Percentiles rank a stretch among this genome's conserved stretches.
These are phyloP conservation scores for Trichoderma harzianum DNA, from an alignment of 2,329 filamentous ascomycete species.

Conservation along the genomic window DNA sequence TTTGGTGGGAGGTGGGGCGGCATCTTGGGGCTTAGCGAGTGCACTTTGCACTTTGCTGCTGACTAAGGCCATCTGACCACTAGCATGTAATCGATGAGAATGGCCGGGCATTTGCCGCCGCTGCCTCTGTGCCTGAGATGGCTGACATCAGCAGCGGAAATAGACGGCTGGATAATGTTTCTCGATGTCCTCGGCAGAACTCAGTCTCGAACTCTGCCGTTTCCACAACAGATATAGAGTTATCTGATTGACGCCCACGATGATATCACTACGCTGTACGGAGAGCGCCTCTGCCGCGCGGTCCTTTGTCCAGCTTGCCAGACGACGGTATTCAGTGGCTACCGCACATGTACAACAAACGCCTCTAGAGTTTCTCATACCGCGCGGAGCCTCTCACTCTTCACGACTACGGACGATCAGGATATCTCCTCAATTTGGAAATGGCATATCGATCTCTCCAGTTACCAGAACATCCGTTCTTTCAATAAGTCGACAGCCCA, in stretches of 20 bases:
- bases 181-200: constrained; percentile 10
- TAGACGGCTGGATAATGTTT: not conserved
- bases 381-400: constrained; percentile 27
- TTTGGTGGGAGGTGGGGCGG: constrained; percentile 43
- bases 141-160: constrained; percentile 16
- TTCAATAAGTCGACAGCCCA: not conserved
- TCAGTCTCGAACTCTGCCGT: not conserved
- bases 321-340: constrained; percentile 32
- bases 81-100: not conserved
- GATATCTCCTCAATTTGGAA: not conserved
- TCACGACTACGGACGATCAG: not conserved
- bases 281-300: constrained; percentile 38
- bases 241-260: constrained; percentile 21
- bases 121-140: not conserved
- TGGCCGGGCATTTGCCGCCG: not conserved
- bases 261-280: constrained; percentile 38
- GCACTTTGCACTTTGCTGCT: not conserved
- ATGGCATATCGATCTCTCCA: not conserved
- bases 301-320: constrained; percentile 42
- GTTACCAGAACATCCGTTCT: not conserved
- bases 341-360: constrained; percentile 24
- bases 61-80: constrained; percentile 1
- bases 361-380: constrained; percentile 41
- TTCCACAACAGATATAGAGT: constrained; percentile 15
- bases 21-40: constrained; percentile 39